phyloP scores from a whole-genome alignment of 371 early-diverging fungal genomes.

The Mucor irregularis region DNA sequence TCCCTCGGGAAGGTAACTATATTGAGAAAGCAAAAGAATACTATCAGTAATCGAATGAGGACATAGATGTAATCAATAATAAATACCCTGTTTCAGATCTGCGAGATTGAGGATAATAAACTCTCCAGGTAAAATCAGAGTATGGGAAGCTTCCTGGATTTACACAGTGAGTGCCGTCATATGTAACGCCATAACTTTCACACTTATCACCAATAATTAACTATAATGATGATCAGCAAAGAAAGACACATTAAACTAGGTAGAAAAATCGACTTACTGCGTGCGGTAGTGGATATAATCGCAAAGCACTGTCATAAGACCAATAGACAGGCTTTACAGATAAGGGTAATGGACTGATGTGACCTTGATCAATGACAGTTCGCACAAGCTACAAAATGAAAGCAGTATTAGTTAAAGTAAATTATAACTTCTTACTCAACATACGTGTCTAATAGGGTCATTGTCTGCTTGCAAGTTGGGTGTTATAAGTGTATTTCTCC shows the following conservation, averaged over 20 bases:
- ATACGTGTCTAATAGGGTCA: conserved; percentile 67
- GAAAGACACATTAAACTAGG: neutral
- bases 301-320: conserved; percentile 80
- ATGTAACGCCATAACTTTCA: conserved; percentile 69
- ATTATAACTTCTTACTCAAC: neutral
- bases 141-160: conserved; percentile 89
- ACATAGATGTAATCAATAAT: too few relatives aligned
- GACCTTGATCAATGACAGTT: conserved; percentile 83
- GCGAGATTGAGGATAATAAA: conserved; percentile 74
- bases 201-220: conserved; percentile 85
- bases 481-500: conserved; percentile 74
- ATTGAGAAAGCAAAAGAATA: neutral
- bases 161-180: conserved; percentile 75
- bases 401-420: neutral
- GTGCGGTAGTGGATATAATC: conserved; percentile 88
- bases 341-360: conserved; percentile 81
- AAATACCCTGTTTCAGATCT: conserved; percentile 55
- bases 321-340: conserved; percentile 74
- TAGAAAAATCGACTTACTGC: conserved; percentile 51
- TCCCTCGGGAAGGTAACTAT: too few relatives aligned
- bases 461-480: conserved; percentile 46
- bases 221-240: conserved; percentile 32
- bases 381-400: conserved; percentile 64
- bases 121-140: conserved; percentile 70
- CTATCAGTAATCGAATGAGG: too few relatives aligned